Percentiles rank a stretch among this genome's conserved stretches.
phyloP scores from a whole-genome alignment of 192 early-diverging fungal species.

The Nowakowskiella sp. region DNA sequence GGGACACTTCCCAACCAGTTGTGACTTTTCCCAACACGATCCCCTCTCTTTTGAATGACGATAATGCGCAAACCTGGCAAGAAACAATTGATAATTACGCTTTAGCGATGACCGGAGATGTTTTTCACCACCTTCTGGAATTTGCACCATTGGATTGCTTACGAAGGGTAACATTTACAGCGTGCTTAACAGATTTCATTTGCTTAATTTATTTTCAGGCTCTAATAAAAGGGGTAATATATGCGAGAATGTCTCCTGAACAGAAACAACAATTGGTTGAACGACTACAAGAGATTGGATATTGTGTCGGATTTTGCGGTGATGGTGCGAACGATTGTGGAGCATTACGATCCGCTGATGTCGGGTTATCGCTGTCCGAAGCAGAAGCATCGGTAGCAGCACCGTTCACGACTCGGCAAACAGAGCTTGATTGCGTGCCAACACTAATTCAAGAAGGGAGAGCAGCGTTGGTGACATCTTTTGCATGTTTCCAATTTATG shows the following conservation, averaged over 20 bases:
- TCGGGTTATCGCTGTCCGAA: conserved; percentile 91
- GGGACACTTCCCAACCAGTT: not conserved
- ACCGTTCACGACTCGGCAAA: conserved; percentile 86
- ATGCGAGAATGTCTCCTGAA: conserved; percentile 97
- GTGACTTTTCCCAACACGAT: not conserved
- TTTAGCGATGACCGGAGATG: conserved; percentile 91
- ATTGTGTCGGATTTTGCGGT: conserved; percentile 96
- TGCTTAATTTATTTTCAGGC: conserved; percentile 43
- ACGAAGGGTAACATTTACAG: conserved; percentile 22
- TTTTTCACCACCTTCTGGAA: conserved; percentile 92
- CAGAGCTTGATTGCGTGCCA: conserved; percentile 87
- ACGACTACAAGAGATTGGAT: conserved; percentile 78
- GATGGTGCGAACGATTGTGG: conserved; percentile 99
- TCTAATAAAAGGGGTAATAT: conserved; percentile 86
- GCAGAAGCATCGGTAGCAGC: conserved; percentile 98
- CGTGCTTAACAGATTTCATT: not conserved
- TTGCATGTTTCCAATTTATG: conserved; percentile 99
- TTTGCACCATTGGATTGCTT: conserved; percentile 52
- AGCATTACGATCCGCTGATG: conserved; percentile 91
- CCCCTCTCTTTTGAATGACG: too few relatives aligned
- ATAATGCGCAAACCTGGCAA: too few relatives aligned
- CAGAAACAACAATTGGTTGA: conserved; percentile 93
- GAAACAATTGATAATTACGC: conserved; percentile 46
- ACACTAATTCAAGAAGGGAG: conserved; percentile 85
- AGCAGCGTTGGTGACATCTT: conserved; percentile 92